phyloP scores from a whole-genome alignment of 768 basidiomycete genomes.

The Mycena rosella region DNA sequence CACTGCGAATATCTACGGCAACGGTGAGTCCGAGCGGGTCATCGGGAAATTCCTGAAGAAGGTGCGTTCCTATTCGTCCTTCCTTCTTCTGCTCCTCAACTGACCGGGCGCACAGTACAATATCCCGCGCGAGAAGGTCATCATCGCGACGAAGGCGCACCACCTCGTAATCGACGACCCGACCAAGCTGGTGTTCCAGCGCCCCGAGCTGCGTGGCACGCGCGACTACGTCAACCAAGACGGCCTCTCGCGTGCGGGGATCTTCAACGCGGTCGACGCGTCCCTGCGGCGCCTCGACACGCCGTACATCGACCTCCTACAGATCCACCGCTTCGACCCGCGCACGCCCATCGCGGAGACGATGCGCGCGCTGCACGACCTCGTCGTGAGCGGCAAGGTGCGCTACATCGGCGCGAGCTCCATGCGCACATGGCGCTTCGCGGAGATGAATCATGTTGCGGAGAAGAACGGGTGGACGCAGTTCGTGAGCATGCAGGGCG shows the following conservation, averaged over 20 bases:
- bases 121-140: conserved; percentile 39
- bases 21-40: conserved; percentile 56
- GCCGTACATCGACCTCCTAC: conserved; percentile 51
- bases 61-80: conserved; percentile 29
- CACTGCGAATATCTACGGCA: conserved; percentile 53
- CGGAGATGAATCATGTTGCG: conserved; percentile 59
- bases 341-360: conserved; percentile 53
- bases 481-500: conserved; percentile 70
- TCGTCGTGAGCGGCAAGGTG: conserved; percentile 56
- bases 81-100: too few relatives aligned
- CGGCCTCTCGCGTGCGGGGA: conserved; percentile 45
- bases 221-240: conserved; percentile 41
- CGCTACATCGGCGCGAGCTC: conserved; percentile 62
- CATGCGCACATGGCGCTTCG: conserved; percentile 62
- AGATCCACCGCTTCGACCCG: conserved; percentile 58
- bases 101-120: conserved; percentile 41
- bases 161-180: conserved; percentile 32
- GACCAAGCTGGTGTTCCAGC: not conserved
- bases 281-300: conserved; percentile 43
- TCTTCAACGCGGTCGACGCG: conserved; percentile 51
- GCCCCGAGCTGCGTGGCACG: conserved; percentile 2
- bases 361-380: conserved; percentile 61
- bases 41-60: conserved; percentile 57
- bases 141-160: conserved; percentile 40
- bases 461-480: conserved; percentile 61